Evolutionary conservation across 208 protist species (phyloP).

Genomic region (Acanthamoeba royreba): DNA sequence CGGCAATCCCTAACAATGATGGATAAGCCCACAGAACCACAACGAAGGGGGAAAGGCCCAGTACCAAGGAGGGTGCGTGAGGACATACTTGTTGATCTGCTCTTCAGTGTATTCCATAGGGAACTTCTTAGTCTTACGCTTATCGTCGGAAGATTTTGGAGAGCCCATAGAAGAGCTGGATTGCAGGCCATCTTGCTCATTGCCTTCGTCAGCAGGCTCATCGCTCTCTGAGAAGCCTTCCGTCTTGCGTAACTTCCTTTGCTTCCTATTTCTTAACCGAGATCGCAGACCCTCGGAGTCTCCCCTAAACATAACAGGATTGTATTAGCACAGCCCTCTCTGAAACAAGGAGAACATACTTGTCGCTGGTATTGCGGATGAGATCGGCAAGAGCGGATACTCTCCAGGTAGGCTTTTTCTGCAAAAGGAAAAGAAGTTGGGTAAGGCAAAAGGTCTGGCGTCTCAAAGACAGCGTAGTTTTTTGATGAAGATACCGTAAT

Average conservation of each 20-base stretch:
- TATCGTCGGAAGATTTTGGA: background rate
- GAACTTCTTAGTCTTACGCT: background rate
- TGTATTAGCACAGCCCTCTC: too few species aligned
- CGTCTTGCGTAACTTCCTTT: background rate
- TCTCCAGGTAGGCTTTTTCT: background rate
- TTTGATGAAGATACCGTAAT: background rate
- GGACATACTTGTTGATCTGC: background rate
- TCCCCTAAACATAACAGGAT: too few species aligned
- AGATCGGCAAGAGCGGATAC: background rate
- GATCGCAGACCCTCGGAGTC: background rate
- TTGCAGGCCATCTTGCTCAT: background rate
- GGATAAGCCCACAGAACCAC: background rate
- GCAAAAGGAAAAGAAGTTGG: too few species aligned
- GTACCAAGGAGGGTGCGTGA: conserved; percentile 31
- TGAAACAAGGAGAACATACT: background rate
- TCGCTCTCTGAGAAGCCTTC: background rate
- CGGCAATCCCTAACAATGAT: background rate
- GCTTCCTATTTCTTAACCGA: background rate
- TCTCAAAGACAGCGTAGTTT: too few species aligned
- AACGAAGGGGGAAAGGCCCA: background rate
- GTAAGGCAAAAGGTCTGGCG: too few species aligned
- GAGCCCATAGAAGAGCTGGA: too few species aligned
- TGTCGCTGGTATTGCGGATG: background rate
- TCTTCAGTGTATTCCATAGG: background rate
- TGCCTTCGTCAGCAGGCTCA: background rate